Evolutionary conservation across 257 asterid genomes (phyloP).

Genomic region (Gynochthodes officinalis): DNA sequence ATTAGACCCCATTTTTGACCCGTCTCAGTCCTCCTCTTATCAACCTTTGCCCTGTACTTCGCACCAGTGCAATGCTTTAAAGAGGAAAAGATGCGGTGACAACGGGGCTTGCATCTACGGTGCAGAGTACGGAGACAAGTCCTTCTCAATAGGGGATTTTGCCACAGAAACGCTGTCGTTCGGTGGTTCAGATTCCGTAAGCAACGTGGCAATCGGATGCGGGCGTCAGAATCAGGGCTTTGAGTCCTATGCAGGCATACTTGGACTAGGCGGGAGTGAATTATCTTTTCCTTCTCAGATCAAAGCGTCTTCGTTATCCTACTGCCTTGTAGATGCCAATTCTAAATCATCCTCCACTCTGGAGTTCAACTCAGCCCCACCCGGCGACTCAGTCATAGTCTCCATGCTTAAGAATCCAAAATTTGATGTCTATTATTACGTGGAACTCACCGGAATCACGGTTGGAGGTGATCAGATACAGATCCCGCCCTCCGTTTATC

Average conservation of each 20-base stretch:
- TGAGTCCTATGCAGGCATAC: neutral
- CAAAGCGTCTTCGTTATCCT: conserved; percentile 12
- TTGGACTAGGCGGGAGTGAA: conserved; percentile 10
- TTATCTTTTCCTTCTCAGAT: conserved; percentile 14
- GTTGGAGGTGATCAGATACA: conserved; percentile 1
- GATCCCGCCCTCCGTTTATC: conserved; percentile 6
- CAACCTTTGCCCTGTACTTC: neutral
- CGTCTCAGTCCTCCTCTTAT: neutral
- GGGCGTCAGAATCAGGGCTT: too few relatives aligned
- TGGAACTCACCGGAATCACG: conserved; percentile 13
- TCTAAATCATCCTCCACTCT: conserved; percentile 9
- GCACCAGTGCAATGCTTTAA: neutral
- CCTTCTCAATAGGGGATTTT: neutral
- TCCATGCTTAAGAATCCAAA: neutral
- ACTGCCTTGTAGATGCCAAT: conserved; percentile 10
- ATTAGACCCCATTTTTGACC: neutral
- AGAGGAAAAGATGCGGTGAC: rapidly evolving
- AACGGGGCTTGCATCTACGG: neutral
- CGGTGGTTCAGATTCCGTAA: too few relatives aligned
- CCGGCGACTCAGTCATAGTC: neutral
- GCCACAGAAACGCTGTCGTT: neutral
- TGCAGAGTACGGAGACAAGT: rapidly evolving
- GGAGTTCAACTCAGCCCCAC: conserved; percentile 14
- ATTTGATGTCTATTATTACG: neutral
- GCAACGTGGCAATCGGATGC: too few relatives aligned